These are phyloP conservation scores for Tephrocybe sp. DNA, from an alignment of 768 basidiomycete species.

Conservation along the genomic window DNA sequence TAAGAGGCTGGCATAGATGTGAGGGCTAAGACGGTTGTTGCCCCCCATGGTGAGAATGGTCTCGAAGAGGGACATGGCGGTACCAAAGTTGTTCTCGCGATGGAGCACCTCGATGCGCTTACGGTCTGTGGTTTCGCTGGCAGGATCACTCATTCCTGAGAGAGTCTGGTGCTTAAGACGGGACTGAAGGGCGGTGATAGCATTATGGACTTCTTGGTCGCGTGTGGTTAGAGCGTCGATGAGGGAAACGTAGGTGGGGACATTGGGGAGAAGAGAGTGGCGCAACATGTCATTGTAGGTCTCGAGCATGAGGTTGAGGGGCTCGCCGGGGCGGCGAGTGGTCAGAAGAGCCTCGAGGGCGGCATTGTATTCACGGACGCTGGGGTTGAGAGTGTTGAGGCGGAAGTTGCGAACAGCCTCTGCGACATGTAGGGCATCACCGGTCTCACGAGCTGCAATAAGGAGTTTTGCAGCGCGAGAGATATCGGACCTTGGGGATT, in stretches of 20 bases:
- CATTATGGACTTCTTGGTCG: constrained; percentile 60
- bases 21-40: constrained; percentile 29
- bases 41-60: constrained; percentile 43
- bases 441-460: constrained; percentile 22
- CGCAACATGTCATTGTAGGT: constrained; percentile 75
- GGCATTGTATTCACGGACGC: constrained; percentile 58
- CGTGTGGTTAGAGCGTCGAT: constrained; percentile 65
- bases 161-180: constrained; percentile 37
- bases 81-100: constrained; percentile 67
- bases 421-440: constrained; percentile 26
- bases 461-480: constrained; percentile 20
- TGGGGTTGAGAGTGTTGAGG: constrained; percentile 28
- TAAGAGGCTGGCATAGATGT: constrained; percentile 56
- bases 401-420: constrained; percentile 38
- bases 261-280: constrained; percentile 60
- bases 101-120: constrained; percentile 43
- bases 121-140: constrained; percentile 27
- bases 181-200: constrained; percentile 42
- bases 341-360: constrained; percentile 55
- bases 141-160: constrained; percentile 22
- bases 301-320: constrained; percentile 56
- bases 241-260: constrained; percentile 58
- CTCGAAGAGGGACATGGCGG: constrained; percentile 75
- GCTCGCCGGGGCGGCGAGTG: constrained; percentile 48
- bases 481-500: constrained; percentile 14